Evolutionary conservation across 352 stramenopile species (phyloP), one percentile per base, ranked within the genome.

Genomic region (Phytophthora nicotianae): DNA sequence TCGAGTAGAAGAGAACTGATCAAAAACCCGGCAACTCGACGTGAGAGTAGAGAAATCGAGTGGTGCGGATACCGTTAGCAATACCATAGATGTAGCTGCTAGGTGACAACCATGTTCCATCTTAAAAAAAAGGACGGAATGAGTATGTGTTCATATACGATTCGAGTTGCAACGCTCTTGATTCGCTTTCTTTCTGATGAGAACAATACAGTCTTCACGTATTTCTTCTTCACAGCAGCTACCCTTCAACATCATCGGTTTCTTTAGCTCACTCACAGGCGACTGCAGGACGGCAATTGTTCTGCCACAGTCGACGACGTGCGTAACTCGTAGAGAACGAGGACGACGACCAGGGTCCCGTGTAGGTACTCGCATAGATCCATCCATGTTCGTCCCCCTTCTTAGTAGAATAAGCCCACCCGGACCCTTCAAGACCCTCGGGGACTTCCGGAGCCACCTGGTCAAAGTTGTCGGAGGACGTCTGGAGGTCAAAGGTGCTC

Each of bases 301-400:
- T 90, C 54, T 89, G 77, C 82, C 82, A 91, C 50, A 89, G 67
- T 62, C 82, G 79, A 50, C 82, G 77, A 32, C 81, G 81, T 33
- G 71, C 77, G 42, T 82, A 90, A 40, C 59, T 58, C 21, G 54
- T 70, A 13, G 48, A 2, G 27, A 47, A 69, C 10, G 49, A 20
- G 13, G 50, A n/a, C 20, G 70, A 49, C 26, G 74, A 57, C 81
- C 81, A 92, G 10, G 83, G 81, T 0, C 83, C 81, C n/a, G 74
- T 81, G 67, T 83, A 89, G 8, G 75, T 85, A 23, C 65, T 72
- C 8, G 81, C 77, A 50, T 92, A 92, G 54, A 88, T 58, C 83
- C 83, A 92, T 21, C 83, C 83, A 56, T 90, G 73, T 11, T 84
- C 62, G 51, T 90, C 83, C 48, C 80, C 79, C 24, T 81, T 83